These are phyloP conservation scores for Eleusine coracana DNA, from an alignment of 176 grass and related monocot genomes.

Conservation along the genomic window DNA sequence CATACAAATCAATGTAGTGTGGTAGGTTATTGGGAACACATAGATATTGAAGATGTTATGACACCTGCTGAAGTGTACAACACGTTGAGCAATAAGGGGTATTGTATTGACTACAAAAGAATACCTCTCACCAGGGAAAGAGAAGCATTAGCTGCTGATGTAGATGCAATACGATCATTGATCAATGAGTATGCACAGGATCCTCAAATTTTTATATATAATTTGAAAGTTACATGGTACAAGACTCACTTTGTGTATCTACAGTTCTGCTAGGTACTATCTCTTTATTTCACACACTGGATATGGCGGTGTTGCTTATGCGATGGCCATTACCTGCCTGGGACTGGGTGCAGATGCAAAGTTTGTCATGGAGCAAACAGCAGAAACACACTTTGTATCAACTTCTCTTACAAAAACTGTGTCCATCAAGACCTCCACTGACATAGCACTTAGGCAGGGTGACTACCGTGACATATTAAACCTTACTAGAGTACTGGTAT, in stretches of 20 bases:
- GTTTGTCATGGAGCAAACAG: conserved; percentile 79
- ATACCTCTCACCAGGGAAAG: conserved; percentile 95
- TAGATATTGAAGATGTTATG: conserved; percentile 69
- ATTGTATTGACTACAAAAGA: conserved; percentile 79
- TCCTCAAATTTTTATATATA: conserved; percentile 29
- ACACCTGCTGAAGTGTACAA: conserved; percentile 85
- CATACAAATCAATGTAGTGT: conserved; percentile 64
- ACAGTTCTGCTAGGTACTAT: conserved; percentile 85
- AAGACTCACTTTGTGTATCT: conserved; percentile 44
- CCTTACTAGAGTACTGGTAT: conserved; percentile 87
- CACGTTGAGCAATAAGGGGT: conserved; percentile 66
- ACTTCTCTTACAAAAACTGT: conserved; percentile 59
- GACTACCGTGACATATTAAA: conserved; percentile 97
- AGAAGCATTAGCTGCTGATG: conserved; percentile 91
- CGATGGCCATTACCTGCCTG: conserved; percentile 93
- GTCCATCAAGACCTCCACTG: conserved; percentile 49
- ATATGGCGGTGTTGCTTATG: conserved; percentile 92
- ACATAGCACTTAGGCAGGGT: conserved; percentile 75
- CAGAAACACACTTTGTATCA: conserved; percentile 90
- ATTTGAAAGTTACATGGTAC: conserved; percentile 19
- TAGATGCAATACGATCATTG: conserved; percentile 93
- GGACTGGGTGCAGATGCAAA: conserved; percentile 73
- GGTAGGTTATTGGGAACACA: conserved; percentile 96
- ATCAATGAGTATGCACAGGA: conserved; percentile 60
- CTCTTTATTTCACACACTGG: conserved; percentile 95